Evolutionary conservation across 257 asterid species (phyloP).

Genomic region (Primulina eburnea): DNA sequence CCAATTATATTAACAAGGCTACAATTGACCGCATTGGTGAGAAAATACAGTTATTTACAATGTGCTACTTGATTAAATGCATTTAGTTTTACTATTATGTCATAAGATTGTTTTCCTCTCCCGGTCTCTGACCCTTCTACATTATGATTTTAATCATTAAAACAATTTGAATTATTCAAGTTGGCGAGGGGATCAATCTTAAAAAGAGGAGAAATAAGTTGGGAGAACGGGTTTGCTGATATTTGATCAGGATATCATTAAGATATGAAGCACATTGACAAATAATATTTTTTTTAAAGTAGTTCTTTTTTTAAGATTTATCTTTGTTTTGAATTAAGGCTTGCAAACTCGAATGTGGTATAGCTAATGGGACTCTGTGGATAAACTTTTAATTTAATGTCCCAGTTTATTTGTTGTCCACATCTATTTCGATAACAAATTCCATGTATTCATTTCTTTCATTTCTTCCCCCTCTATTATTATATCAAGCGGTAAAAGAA

Average conservation of each 20-base stretch:
- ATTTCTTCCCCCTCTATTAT: no score
- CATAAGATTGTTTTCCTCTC: neutral
- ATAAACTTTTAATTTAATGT: conserved; percentile 1
- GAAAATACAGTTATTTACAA: conserved; percentile 11
- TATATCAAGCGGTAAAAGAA: neutral
- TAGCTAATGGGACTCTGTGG: neutral
- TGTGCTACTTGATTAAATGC: neutral
- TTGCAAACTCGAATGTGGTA: conserved; percentile 2
- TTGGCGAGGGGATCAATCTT: conserved; percentile 14
- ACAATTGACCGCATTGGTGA: conserved; percentile 67
- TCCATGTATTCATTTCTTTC: neutral
- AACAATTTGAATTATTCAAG: conserved; percentile 5
- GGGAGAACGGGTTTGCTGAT: conserved; percentile 14
- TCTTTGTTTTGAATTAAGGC: neutral
- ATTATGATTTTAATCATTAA: neutral
- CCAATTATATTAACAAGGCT: conserved; percentile 68
- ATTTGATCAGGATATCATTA: conserved; percentile 2
- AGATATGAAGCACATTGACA: conserved; percentile 6
- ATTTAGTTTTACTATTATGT: neutral
- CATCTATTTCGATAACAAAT: neutral
- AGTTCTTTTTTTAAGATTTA: no score
- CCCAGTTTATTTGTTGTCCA: conserved; percentile 7
- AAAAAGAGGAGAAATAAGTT: conserved; percentile 2
- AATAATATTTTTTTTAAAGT: neutral
- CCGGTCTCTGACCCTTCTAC: neutral